These are phyloP conservation scores for Colletotrichum tropicicola DNA, from an alignment of 2,329 filamentous ascomycete species.

Conservation along the genomic window DNA sequence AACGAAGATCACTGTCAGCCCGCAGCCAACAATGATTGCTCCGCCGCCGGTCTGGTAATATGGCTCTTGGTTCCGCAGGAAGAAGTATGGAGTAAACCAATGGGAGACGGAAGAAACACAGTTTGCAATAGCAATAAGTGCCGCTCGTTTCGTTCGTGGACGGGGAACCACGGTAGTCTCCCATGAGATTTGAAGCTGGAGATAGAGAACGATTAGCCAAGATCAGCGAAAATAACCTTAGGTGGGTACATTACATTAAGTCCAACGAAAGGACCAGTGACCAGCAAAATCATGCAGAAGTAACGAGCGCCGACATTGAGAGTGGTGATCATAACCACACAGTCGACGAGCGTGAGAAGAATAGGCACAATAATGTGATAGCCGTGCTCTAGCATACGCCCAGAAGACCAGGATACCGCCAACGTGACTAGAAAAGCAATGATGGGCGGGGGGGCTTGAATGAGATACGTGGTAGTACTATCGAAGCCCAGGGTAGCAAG, in stretches of 20 bases:
- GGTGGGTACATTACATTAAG: constrained; percentile 38
- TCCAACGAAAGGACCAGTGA: constrained; percentile 47
- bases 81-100: constrained; percentile 53
- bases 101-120: constrained; percentile 48
- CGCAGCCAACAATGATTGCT: constrained; percentile 37
- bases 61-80: constrained; percentile 39
- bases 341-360: constrained; percentile 45
- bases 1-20: constrained; percentile 32
- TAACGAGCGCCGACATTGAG: constrained; percentile 51
- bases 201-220: background rate
- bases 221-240: background rate
- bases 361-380: constrained; percentile 51
- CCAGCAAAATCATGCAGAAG: constrained; percentile 50
- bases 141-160: constrained; percentile 49
- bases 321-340: constrained; percentile 52
- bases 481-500: constrained; percentile 39
- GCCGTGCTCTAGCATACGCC: constrained; percentile 46
- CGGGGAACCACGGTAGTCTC: constrained; percentile 50
- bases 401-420: constrained; percentile 47
- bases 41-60: constrained; percentile 41
- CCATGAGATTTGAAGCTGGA: constrained; percentile 50
- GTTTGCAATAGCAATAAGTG: constrained; percentile 52
- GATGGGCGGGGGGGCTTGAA: constrained; percentile 51
- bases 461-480: constrained; percentile 44
- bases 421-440: constrained; percentile 50